Percentiles rank a stretch among this genome's conserved stretches.
Evolutionary conservation across 2,329 filamentous ascomycete species (phyloP).

Genomic region (Aspergillus neoniger): DNA sequence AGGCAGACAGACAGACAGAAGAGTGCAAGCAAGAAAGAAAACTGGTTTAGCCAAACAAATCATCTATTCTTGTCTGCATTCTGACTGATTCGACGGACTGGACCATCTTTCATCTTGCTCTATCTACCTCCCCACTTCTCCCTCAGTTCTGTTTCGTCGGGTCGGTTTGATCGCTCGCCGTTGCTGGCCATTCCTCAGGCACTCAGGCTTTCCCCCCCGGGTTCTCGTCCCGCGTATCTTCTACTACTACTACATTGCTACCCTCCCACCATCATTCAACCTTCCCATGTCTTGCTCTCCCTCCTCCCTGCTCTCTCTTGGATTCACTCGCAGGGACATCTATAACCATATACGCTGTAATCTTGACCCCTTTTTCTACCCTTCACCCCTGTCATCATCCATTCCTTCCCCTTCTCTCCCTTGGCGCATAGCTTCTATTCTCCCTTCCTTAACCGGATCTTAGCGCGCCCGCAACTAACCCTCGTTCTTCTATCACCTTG

Average conservation of each 20-base stretch:
- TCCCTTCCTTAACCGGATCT: constrained; percentile 9
- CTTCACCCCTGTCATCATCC: constrained; percentile 2
- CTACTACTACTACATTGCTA: neutral
- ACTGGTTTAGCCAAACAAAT: too few relatives aligned
- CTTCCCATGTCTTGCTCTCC: constrained; percentile 8
- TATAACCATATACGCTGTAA: neutral
- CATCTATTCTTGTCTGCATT: too few relatives aligned
- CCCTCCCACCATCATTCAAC: constrained; percentile 1
- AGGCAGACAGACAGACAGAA: neutral
- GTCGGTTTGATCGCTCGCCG: constrained; percentile 6
- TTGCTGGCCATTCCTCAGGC: constrained; percentile 16
- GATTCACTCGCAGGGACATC: neutral
- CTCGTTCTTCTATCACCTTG: constrained; percentile 12
- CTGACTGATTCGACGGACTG: neutral
- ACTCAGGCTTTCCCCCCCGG: constrained; percentile 11
- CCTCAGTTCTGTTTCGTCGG: neutral
- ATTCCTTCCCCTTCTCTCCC: neutral
- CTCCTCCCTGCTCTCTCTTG: constrained; percentile 7
- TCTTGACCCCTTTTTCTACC: constrained; percentile 11
- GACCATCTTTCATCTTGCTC: neutral
- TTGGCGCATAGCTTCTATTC: neutral
- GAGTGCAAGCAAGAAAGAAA: too few relatives aligned
- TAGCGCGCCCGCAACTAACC: constrained; percentile 25
- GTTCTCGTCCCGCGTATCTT: constrained; percentile 15
- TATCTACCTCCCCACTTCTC: too few relatives aligned